Evolutionary conservation across 176 grass and related monocot genomes (phyloP), one percentile per base, ranked within the genome.

Genomic region (Oryza meyeriana): DNA sequence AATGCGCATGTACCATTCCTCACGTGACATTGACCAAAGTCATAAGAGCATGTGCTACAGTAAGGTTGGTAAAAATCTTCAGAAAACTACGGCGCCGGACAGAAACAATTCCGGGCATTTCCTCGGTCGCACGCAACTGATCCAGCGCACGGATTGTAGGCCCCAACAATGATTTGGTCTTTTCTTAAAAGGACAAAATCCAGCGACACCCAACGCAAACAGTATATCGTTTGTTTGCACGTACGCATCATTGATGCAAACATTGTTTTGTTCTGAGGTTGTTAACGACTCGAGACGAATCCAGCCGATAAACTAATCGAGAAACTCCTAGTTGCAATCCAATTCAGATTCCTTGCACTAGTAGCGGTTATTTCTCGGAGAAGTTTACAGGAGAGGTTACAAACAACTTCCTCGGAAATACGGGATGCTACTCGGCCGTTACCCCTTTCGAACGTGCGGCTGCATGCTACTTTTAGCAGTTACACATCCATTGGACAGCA

Each of bases 101-200:
- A 71, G 17, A 79, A 79, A 68, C 8, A 66, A 39, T 8, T 32
- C 66, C 10, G 5, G 24, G 0, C 33, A 10, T 40, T 69, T 71
- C 40, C 48, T 75, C 10, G 29, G 45, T 20, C n/a, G 61, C 14
- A 78, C 4, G 42, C 24, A 27, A 55, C 31, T 14, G 31, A 4
- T 47, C 8, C 10, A 29, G 14, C 20, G 11, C 41, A 64, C 12
- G 16, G 8, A 25, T 13, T 17, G 63, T 44, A 81, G 30, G 41
- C 10, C 20, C 80, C 45, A 78, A 14, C 34, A 66, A 58, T 66
- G 40, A 50, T 66, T 61, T n/a, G 44, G 45, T 84, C 61, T 79
- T 88, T 88, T 79, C 69, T 79, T 67, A 73, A 17, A 34, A 30
- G 1, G 69, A 67, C 74, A 79, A 73, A 33, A 72, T 57, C 33